A percentile compares a stretch with the other conserved stretches of the same genome.
phyloP scores from a whole-genome alignment of 2,329 filamentous ascomycete species.

The Talaromyces sp. region DNA sequence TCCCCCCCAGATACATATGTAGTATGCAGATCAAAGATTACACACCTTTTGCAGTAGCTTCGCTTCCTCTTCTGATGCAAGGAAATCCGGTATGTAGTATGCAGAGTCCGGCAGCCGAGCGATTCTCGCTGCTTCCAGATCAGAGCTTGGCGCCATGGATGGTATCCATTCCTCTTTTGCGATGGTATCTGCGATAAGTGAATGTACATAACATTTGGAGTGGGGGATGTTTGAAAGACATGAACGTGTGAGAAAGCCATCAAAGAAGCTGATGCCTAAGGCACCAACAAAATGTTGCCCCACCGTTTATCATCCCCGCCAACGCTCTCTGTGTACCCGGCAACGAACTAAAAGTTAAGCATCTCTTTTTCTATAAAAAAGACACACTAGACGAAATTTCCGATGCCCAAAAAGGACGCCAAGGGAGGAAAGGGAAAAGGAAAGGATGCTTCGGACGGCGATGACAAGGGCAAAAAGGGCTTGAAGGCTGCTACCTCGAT shows the following conservation, averaged over 20 bases:
- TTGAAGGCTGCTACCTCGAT: conserved; percentile 58
- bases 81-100: conserved; percentile 84
- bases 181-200: background rate
- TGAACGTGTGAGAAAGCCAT: background rate
- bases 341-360: background rate
- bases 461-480: conserved; percentile 36
- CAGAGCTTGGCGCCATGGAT: background rate
- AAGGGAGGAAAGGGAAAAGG: conserved; percentile 37
- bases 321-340: background rate
- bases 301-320: background rate
- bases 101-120: conserved; percentile 40
- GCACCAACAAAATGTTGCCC: background rate
- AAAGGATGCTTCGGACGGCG: conserved; percentile 27
- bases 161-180: background rate
- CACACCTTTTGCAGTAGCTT: conserved; percentile 63
- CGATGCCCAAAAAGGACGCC: conserved; percentile 40
- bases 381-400: background rate
- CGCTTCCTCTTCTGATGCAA: conserved; percentile 67
- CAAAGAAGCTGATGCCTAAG: background rate
- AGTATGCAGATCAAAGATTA: background rate
- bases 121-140: conserved; percentile 26
- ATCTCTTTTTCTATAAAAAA: background rate
- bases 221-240: background rate
- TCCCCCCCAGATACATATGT: background rate
- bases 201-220: background rate